Evolutionary conservation across 768 basidiomycete genomes (phyloP).

Genomic region (Tylopilus vinaceipallidus): DNA sequence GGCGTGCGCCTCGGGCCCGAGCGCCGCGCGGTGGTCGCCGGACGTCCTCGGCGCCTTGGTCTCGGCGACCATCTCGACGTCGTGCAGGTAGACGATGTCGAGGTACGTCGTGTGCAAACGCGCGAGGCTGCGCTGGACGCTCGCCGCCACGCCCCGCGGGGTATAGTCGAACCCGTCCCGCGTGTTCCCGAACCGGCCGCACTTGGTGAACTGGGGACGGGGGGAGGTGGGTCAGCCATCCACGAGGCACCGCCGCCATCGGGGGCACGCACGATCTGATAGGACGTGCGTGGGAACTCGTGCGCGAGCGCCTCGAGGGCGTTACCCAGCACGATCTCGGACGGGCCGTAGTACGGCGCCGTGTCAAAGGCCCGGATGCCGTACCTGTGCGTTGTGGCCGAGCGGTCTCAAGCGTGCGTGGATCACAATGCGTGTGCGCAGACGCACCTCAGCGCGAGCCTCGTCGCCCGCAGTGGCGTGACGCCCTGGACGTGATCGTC

Average conservation of each 20-base stretch:
- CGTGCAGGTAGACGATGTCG: slow-evolving; percentile 81
- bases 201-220: slow-evolving; percentile 71
- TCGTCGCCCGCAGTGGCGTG: slow-evolving; percentile 60
- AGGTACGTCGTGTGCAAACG: slow-evolving; percentile 76
- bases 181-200: slow-evolving; percentile 66
- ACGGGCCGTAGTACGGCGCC: slow-evolving; percentile 74
- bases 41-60: slow-evolving; percentile 44
- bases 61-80: slow-evolving; percentile 74
- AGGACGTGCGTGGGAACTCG: slow-evolving; percentile 78
- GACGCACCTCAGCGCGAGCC: slow-evolving; percentile 72
- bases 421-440: neutral
- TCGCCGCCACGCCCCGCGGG: slow-evolving; percentile 60
- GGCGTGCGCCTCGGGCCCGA: slow-evolving; percentile 48
- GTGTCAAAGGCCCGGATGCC: slow-evolving; percentile 84
- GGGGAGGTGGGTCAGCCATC: neutral
- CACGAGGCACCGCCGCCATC: neutral
- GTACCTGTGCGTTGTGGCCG: slow-evolving; percentile 64
- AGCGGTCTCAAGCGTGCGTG: neutral
- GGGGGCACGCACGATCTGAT: slow-evolving; percentile 56
- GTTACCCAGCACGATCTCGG: slow-evolving; percentile 74
- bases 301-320: slow-evolving; percentile 53
- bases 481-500: slow-evolving; percentile 55
- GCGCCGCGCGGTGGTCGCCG: slow-evolving; percentile 57
- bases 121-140: slow-evolving; percentile 62
- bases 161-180: slow-evolving; percentile 69